Base-by-base conservation (phyloP, 306 rosid species). In the Sphenostylis stenocarpa region DNA sequence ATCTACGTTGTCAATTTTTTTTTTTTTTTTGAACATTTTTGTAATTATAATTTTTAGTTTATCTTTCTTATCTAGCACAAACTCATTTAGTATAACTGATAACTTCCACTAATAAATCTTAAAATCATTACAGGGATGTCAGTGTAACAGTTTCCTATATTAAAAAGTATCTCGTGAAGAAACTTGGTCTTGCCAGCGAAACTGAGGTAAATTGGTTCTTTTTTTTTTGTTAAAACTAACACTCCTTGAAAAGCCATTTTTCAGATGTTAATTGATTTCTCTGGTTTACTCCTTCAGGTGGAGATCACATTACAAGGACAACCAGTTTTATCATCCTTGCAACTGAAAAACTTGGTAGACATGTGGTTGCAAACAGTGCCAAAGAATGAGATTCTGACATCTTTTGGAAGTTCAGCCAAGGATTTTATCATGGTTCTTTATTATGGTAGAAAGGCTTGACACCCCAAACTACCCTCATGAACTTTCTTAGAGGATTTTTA, bases 381-480 rank as follows among this genome's bases (percentile, higher is more conserved):
- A 7, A 44, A 19, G 3, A 63, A 79, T 39, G 85, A 74, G 60
- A 80, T 88, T 70, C 39, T 57, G 20, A 7, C 90, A 29, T 14
- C 72, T 17, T 75, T 49, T 36, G 95, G 95, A 64, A 79, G 82
- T 84, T 84, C 93, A 0, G 97, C 88, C 16, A 60, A 88, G 86
- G 89, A 91, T n/a, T 85, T 73, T 66, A 82, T 91, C 19, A 84
- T 89, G 97, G 86, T 82, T 62, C 88, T 91, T 55, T 80, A 88
- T 0, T 91, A 91, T 20, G 6, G 81, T 61, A 81, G 85, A 75
- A 87, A 78, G 70, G 58, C 64, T 39, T 78, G 68, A 70, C 23
- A 16, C 16, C 44, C 45, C 31, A 57, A 51, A 43, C 23, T 69
- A 12, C 49, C 67, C 38, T 38, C 8, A 16, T 73, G 73, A 38